Evolutionary conservation across 2,329 filamentous ascomycete genomes (phyloP).

Genomic region (Claviceps paspali): DNA sequence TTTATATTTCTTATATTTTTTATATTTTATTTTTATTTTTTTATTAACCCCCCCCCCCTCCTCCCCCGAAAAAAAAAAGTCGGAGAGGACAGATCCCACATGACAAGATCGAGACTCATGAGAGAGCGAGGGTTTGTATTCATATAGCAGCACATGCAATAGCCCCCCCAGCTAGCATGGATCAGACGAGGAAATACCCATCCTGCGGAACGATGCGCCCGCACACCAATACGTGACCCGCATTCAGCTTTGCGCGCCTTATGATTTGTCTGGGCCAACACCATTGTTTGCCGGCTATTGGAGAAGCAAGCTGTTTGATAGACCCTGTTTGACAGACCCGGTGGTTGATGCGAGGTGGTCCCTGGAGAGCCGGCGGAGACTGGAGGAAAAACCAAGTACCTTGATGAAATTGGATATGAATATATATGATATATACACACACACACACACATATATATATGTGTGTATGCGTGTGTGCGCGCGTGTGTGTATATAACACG

Average conservation of each 20-base stretch:
- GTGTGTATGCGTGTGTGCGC: too few species aligned
- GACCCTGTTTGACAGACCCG: background rate
- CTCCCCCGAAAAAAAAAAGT: too few species aligned
- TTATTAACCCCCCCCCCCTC: too few species aligned
- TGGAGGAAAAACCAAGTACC: too few species aligned
- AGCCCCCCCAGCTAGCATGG: conserved; percentile 1
- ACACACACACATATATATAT: too few species aligned
- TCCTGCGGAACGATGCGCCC: background rate
- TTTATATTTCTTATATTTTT: too few species aligned
- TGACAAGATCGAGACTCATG: background rate
- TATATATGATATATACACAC: too few species aligned
- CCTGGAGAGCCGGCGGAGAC: too few species aligned
- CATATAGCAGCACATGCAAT: conserved; percentile 3
- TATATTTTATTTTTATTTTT: too few species aligned
- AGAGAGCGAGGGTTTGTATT: background rate
- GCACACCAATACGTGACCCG: conserved; percentile 3
- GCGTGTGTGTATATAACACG: too few species aligned
- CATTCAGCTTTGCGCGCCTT: conserved; percentile 2
- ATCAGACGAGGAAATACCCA: conserved; percentile 3
- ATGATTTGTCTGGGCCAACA: background rate
- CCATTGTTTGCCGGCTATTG: background rate
- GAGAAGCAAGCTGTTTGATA: too few species aligned
- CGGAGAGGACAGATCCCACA: background rate
- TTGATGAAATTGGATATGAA: too few species aligned
- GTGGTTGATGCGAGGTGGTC: background rate